Evolutionary conservation across 495 filamentous ascomycete genomes (phyloP).

Genomic region (Lichenothelia convexa): DNA sequence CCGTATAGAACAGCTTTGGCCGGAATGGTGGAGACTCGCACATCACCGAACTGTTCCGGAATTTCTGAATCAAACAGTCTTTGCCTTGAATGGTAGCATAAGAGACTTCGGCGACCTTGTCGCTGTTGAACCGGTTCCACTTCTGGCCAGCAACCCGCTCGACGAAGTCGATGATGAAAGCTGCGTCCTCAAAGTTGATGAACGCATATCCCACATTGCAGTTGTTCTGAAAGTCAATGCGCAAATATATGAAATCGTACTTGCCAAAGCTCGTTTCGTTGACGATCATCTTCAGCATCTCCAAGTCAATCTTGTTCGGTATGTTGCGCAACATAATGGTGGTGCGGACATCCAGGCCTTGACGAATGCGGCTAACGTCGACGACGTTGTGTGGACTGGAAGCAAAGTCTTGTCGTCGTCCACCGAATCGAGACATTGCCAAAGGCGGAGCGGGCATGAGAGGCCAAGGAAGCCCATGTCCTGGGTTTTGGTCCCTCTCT

Average conservation of each 20-base stretch:
- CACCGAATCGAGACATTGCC: too few relatives aligned
- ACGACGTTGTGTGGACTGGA: conserved; percentile 1
- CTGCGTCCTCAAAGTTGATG: conserved; percentile 78
- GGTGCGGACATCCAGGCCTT: conserved; percentile 12
- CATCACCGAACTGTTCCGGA: conserved; percentile 93
- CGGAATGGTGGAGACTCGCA: conserved; percentile 61
- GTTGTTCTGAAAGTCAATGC: conserved; percentile 39
- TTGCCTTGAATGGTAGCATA: conserved; percentile 91
- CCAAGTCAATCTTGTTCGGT: conserved; percentile 65
- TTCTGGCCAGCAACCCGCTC: conserved; percentile 19
- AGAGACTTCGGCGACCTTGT: conserved; percentile 76
- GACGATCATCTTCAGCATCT: conserved; percentile 56
- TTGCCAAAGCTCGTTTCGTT: conserved; percentile 60
- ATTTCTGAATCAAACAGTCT: conserved; percentile 80
- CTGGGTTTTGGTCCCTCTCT: too few relatives aligned
- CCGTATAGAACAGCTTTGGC: conserved; percentile 43
- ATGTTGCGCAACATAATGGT: conserved; percentile 84
- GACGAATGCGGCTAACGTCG: conserved; percentile 4
- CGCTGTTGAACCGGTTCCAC: conserved; percentile 36
- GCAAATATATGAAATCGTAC: conserved; percentile 90
- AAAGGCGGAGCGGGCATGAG: too few relatives aligned
- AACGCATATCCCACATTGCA: conserved; percentile 90
- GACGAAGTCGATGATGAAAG: conserved; percentile 18
- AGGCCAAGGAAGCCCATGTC: too few relatives aligned
- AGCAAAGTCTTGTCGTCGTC: too few relatives aligned